Base-by-base conservation (phyloP, 140 eudicot genomes). In the Cichorium intybus region DNA sequence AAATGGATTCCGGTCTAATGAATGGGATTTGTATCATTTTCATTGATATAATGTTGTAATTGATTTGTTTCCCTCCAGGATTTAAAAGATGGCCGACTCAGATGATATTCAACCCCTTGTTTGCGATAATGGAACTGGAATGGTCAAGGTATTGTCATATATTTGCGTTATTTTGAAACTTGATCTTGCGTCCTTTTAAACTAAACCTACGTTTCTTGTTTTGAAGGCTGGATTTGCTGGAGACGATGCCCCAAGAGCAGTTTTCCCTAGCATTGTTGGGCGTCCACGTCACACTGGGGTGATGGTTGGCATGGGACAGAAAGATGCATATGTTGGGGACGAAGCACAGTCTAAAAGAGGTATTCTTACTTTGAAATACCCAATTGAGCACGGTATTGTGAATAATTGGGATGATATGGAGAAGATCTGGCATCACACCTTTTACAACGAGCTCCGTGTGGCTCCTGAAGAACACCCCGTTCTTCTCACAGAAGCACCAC, bases 41-140 rank as follows among this genome's bases (percentile, higher is more conserved):
- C 18, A 43, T 43, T 43, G 37, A 65, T 57, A 34, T 37, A 26
- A 51, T 10, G 10, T 50, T 39, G 64, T 43, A 14, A 43, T 14
- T 14, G 49, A 43, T 7, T 51, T 28, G 17, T 52, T 12, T 17
- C 54, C n/a, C 23, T 60, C 2, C 56, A 75, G 80, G 43, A 50
- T 18, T 17, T 75, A 75, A 23, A 77, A 69, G 50, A 85, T 85
- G 93, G 88, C 88, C 11, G 93, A 85, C 2, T 66, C 70, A 15
- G 93, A 85, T 68, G 93, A 85, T 70, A 81, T 85, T 73, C 93
- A 85, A 41, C 93, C 93, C 60, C 88, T 85, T 66, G 93, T 85
- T 49, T 85, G 93, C 37, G 93, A 85, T 69, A 85, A 85, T 79
- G 93, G 93, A 65, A 85, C 93, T 26, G 93, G 93, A 85, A 85